These are phyloP conservation scores for Pichia thaimueangensis DNA, from an alignment of 805 yeast species.

Conservation along the genomic window DNA sequence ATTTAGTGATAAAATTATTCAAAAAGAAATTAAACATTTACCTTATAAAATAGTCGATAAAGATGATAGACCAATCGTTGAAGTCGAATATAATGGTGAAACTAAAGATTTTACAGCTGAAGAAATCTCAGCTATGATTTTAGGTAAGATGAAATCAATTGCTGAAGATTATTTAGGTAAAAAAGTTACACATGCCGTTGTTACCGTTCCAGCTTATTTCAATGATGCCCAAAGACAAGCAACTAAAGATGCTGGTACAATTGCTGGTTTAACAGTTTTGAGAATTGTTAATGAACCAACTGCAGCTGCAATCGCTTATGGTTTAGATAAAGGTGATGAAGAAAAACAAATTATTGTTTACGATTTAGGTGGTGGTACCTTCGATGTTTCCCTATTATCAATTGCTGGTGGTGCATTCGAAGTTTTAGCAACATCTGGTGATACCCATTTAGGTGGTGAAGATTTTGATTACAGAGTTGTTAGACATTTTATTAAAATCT, in stretches of 20 bases:
- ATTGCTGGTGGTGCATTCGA: slow-evolving; percentile 91
- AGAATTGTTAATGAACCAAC: slow-evolving; percentile 93
- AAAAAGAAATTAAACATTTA: slow-evolving; percentile 76
- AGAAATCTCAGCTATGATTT: slow-evolving; percentile 90
- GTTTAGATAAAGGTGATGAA: slow-evolving; percentile 73
- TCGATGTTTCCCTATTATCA: slow-evolving; percentile 81
- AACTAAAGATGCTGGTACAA: slow-evolving; percentile 87
- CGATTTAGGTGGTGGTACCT: slow-evolving; percentile 98
- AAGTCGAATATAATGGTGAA: slow-evolving; percentile 87
- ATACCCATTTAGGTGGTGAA: slow-evolving; percentile 96
- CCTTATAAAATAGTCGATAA: slow-evolving; percentile 77
- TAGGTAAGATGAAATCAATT: slow-evolving; percentile 84
- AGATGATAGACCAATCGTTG: slow-evolving; percentile 79
- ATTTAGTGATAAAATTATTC: slow-evolving; percentile 73
- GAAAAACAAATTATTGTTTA: slow-evolving; percentile 89
- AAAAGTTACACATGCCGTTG: slow-evolving; percentile 82
- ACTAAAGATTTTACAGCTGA: slow-evolving; percentile 84
- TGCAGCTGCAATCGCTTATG: slow-evolving; percentile 97
- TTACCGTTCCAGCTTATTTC: slow-evolving; percentile 90
- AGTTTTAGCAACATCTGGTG: slow-evolving; percentile 93
- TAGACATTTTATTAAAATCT: slow-evolving; percentile 76
- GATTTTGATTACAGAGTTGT: slow-evolving; percentile 89
- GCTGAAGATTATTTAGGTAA: slow-evolving; percentile 88
- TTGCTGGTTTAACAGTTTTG: slow-evolving; percentile 83
- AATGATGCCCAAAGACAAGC: slow-evolving; percentile 94